Conservation (phyloP, 352 stramenopile species). For the Aphanomyces astaci region DNA sequence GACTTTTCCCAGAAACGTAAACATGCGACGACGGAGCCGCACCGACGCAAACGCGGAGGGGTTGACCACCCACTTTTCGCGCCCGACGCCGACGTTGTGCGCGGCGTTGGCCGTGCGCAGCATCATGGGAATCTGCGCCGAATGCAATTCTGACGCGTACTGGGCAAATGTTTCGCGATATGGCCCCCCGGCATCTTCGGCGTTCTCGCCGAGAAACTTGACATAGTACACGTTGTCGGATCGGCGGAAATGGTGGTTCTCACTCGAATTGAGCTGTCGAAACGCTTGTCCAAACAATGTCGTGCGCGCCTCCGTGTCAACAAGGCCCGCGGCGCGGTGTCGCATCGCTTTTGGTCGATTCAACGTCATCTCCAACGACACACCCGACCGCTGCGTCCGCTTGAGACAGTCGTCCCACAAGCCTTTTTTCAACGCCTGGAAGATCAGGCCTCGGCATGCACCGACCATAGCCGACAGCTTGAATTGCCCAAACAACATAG, state of each 20-base stretch:
- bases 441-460: constrained; percentile 39
- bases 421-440: constrained; percentile 59
- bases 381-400: constrained; percentile 37
- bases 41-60: constrained; percentile 46
- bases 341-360: constrained; percentile 80
- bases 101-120: constrained; percentile 82
- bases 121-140: constrained; percentile 77
- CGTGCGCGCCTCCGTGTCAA: constrained; percentile 52
- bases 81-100: constrained; percentile 79
- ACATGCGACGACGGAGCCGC: constrained; percentile 41
- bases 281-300: constrained; percentile 82
- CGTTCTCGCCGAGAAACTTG: constrained; percentile 79
- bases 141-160: constrained; percentile 78
- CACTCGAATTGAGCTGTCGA: constrained; percentile 56
- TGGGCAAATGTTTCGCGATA: constrained; percentile 82
- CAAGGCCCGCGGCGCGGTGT: constrained; percentile 46
- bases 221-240: constrained; percentile 72
- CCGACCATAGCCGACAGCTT: not conserved
- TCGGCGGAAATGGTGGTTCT: constrained; percentile 58
- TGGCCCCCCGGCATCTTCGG: constrained; percentile 73
- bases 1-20: constrained; percentile 89
- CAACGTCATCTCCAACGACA: constrained; percentile 60
- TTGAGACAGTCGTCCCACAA: constrained; percentile 64
- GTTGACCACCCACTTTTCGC: constrained; percentile 88
- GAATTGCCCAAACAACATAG: too few relatives aligned